Evolutionary conservation across 176 grass and related monocot genomes (phyloP).

Genomic region (Zizania latifolia): DNA sequence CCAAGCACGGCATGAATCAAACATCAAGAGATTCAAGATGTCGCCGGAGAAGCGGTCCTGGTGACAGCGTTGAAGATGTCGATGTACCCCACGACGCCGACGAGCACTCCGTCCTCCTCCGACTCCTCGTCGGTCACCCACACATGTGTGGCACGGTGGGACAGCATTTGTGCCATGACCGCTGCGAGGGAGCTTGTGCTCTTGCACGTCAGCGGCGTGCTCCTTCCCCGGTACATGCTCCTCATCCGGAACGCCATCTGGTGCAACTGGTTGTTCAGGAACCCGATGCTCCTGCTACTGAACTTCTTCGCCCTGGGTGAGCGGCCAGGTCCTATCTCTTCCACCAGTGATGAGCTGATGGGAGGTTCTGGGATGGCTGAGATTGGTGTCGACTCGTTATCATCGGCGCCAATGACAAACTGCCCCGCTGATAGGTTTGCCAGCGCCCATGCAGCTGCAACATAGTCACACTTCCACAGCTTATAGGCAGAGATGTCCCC

Average conservation of each 20-base stretch:
- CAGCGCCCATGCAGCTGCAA: conserved; percentile 73
- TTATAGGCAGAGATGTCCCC: conserved; percentile 94
- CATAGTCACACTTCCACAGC: conserved; percentile 89
- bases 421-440: conserved; percentile 73
- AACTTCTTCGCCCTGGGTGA: conserved; percentile 63
- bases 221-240: conserved; percentile 61
- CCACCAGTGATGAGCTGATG: conserved; percentile 27
- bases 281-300: conserved; percentile 89
- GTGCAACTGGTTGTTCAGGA: conserved; percentile 47
- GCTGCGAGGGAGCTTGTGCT: conserved; percentile 74
- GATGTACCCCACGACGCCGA: conserved; percentile 75
- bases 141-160: conserved; percentile 79
- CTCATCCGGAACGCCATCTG: conserved; percentile 42
- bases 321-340: conserved; percentile 19
- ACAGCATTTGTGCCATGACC: conserved; percentile 93
- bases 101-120: conserved; percentile 47
- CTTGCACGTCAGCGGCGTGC: conserved; percentile 67
- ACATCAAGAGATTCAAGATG: conserved; percentile 49
- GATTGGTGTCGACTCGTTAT: conserved; percentile 37
- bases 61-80: conserved; percentile 84
- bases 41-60: conserved; percentile 17
- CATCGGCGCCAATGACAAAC: conserved; percentile 67
- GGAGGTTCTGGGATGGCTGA: conserved; percentile 12
- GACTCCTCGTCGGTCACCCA: conserved; percentile 74
- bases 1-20: neutral